phyloP scores from a whole-genome alignment of 2,329 filamentous ascomycete species.

The Aureobasidium lini region DNA sequence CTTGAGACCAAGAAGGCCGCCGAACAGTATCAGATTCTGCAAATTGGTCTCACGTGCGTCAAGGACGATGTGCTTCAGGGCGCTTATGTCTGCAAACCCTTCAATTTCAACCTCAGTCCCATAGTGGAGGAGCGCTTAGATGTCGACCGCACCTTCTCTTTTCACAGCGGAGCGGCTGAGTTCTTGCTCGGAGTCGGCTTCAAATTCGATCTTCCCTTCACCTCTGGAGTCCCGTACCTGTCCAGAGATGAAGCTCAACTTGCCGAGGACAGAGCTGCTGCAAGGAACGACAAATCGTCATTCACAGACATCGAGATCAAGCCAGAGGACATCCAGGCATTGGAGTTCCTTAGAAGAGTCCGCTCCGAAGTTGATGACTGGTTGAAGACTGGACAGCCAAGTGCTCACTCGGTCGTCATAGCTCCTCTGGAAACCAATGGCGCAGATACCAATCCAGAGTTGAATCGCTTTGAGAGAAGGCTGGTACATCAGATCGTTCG shows the following conservation, averaged over 20 bases:
- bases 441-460: conserved; percentile 22
- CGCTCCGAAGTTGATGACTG: conserved; percentile 41
- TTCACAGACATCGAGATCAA: conserved; percentile 43
- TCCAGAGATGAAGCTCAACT: conserved; percentile 50
- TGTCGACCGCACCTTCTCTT: conserved; percentile 53
- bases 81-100: conserved; percentile 53
- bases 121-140: conserved; percentile 45
- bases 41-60: conserved; percentile 61
- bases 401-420: conserved; percentile 29
- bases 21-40: conserved; percentile 56
- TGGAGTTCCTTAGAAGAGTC: conserved; percentile 44
- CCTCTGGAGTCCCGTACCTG: conserved; percentile 53
- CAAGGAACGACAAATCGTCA: conserved; percentile 35
- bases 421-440: conserved; percentile 19
- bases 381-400: conserved; percentile 29
- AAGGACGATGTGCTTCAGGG: conserved; percentile 47
- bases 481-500: conserved; percentile 60
- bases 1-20: conserved; percentile 53
- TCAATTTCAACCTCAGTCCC: conserved; percentile 58
- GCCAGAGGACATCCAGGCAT: conserved; percentile 43
- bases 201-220: conserved; percentile 49
- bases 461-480: conserved; percentile 56
- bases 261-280: conserved; percentile 38
- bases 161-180: conserved; percentile 52
- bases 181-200: conserved; percentile 55